Conservation (phyloP, 148 eudicot species). For the Rhododendron williamsianum region DNA sequence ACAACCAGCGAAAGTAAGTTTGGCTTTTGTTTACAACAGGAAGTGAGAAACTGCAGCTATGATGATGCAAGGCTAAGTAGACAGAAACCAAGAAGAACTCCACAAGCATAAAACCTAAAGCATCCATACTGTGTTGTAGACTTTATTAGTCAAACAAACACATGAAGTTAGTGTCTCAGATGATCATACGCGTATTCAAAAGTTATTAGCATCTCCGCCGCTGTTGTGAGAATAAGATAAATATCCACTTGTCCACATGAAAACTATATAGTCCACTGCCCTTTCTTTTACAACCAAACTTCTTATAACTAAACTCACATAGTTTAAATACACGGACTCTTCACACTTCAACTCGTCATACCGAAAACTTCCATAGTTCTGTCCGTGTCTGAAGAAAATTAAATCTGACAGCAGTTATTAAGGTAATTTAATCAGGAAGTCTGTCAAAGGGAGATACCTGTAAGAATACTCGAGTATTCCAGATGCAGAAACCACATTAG, state of each 20-base stretch:
- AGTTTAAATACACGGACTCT: not conserved
- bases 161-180: not conserved
- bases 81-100: not conserved
- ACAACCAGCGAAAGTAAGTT: not conserved
- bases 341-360: not conserved
- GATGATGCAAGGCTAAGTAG: not conserved
- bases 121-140: not conserved
- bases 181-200: not conserved
- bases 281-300: not conserved
- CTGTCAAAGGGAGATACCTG: slow-evolving; percentile 40
- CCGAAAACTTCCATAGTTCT: not conserved
- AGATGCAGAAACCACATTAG: slow-evolving; percentile 65
- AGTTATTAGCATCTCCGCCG: not conserved
- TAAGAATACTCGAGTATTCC: slow-evolving; percentile 84
- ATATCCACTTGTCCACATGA: not conserved
- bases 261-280: too few relatives aligned
- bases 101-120: not conserved
- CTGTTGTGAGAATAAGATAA: not conserved
- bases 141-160: not conserved
- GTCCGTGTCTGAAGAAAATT: not conserved
- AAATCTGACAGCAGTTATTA: not conserved
- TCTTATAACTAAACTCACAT: not conserved
- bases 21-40: not conserved
- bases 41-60: not conserved
- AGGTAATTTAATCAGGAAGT: not conserved